A percentile compares a stretch with the other conserved stretches of the same genome.
Evolutionary conservation across 805 yeast genomes (phyloP).

Genomic region (Kodamaea kaohsiungensis): DNA sequence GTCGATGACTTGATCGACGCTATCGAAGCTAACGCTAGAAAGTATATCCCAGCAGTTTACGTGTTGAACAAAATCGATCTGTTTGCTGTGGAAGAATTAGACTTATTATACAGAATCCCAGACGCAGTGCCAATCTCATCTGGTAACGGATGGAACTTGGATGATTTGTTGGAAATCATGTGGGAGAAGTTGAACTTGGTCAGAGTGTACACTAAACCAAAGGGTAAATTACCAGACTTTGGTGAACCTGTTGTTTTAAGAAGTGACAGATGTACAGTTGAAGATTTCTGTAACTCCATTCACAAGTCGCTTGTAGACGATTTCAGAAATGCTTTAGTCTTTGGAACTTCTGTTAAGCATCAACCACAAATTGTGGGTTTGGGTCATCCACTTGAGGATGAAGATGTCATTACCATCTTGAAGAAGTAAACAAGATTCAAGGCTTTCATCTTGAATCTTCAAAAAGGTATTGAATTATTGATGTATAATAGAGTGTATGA

Average conservation of each 20-base stretch:
- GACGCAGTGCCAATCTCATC: slow-evolving; percentile 97
- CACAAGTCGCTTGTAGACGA: slow-evolving; percentile 94
- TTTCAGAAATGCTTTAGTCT: slow-evolving; percentile 90
- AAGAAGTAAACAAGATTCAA: slow-evolving; percentile 49
- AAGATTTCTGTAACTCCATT: slow-evolving; percentile 94
- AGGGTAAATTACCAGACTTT: slow-evolving; percentile 92
- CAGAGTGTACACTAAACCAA: slow-evolving; percentile 96
- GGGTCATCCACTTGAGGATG: slow-evolving; percentile 82
- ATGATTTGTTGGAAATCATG: slow-evolving; percentile 91
- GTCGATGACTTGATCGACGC: slow-evolving; percentile 96
- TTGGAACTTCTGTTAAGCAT: slow-evolving; percentile 93
- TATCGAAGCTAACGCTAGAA: slow-evolving; percentile 84
- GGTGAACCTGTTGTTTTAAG: slow-evolving; percentile 92
- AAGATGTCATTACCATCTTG: slow-evolving; percentile 94
- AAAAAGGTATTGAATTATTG: not conserved
- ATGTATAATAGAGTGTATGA: not conserved
- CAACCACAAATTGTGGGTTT: slow-evolving; percentile 97
- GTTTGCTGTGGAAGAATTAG: slow-evolving; percentile 90
- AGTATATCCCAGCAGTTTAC: slow-evolving; percentile 93
- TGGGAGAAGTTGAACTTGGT: slow-evolving; percentile 91
- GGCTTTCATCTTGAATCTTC: not conserved
- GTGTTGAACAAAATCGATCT: slow-evolving; percentile 96
- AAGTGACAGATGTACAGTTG: slow-evolving; percentile 78
- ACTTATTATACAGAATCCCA: slow-evolving; percentile 86
- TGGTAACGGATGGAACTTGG: slow-evolving; percentile 95